Conservation (phyloP, 305 asterid genomes). For the Fraxinus angustifolia region DNA sequence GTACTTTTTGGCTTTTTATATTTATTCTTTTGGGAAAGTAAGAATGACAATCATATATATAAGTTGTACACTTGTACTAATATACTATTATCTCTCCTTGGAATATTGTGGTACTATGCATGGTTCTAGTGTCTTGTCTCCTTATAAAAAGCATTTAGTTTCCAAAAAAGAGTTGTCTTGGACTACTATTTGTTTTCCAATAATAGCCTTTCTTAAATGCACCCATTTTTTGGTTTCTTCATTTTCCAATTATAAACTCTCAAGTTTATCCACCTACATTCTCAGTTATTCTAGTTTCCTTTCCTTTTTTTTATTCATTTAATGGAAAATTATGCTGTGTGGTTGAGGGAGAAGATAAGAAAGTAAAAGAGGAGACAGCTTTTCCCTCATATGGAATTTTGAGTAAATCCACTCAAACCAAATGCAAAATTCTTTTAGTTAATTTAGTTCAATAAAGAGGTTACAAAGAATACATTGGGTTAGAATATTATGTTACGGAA, state of each 20-base stretch:
- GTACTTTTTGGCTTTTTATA: constrained; percentile 35
- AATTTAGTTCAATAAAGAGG: not conserved
- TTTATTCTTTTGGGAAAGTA: constrained; percentile 25
- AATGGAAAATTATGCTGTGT: not conserved
- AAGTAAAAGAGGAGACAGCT: not conserved
- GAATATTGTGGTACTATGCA: constrained; percentile 18
- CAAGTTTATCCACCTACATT: not conserved
- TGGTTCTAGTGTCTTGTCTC: constrained; percentile 40
- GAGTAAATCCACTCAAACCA: not conserved
- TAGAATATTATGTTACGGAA: not conserved
- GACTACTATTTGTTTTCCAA: not conserved
- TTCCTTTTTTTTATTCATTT: not conserved
- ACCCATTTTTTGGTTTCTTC: not conserved
- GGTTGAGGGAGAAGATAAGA: not conserved
- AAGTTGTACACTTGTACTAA: not conserved
- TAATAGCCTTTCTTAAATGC: not conserved
- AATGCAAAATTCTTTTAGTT: not conserved
- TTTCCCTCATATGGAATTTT: not conserved
- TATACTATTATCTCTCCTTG: constrained; percentile 18
- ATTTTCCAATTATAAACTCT: not conserved
- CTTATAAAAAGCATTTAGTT: constrained; percentile 26
- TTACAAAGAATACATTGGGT: not conserved
- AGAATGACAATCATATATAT: constrained; percentile 22
- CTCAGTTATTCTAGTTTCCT: not conserved
- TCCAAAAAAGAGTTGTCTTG: constrained; percentile 30